A percentile compares a stretch with the other conserved stretches of the same genome.
These are phyloP conservation scores for Hawksworthiomyces lignivorus DNA, from an alignment of 2,329 filamentous ascomycete genomes.

Conservation along the genomic window DNA sequence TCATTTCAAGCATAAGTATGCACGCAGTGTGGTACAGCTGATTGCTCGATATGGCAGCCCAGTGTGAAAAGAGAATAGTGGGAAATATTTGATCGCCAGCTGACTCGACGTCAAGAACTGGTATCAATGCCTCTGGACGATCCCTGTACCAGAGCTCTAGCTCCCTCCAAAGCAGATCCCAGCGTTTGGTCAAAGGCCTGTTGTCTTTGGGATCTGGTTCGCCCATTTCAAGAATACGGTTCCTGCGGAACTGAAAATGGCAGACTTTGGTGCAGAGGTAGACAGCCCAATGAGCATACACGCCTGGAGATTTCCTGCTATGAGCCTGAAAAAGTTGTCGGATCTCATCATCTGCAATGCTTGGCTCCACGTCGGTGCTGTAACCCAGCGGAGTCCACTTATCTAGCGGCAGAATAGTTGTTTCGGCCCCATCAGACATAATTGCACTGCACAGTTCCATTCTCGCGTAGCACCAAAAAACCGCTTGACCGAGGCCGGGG, in stretches of 20 bases:
- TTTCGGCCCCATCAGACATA: slow-evolving; percentile 44
- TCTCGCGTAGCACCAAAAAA: slow-evolving; percentile 52
- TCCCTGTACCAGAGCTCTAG: slow-evolving; percentile 39
- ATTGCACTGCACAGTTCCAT: slow-evolving; percentile 51
- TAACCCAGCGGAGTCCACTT: slow-evolving; percentile 39
- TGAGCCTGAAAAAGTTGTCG: slow-evolving; percentile 22
- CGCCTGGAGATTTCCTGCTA: slow-evolving; percentile 33
- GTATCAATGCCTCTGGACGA: slow-evolving; percentile 38
- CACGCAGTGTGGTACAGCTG: slow-evolving; percentile 50
- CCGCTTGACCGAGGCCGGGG: slow-evolving; percentile 43
- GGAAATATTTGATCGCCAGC: slow-evolving; percentile 33
- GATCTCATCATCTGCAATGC: neutral
- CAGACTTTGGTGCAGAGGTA: slow-evolving; percentile 46
- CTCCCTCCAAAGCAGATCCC: slow-evolving; percentile 40
- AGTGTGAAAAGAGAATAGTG: slow-evolving; percentile 43
- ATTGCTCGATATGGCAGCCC: slow-evolving; percentile 48
- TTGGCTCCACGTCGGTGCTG: slow-evolving; percentile 27
- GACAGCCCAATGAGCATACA: slow-evolving; percentile 52
- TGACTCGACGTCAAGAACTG: slow-evolving; percentile 35
- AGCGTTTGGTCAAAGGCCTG: slow-evolving; percentile 32
- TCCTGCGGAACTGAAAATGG: slow-evolving; percentile 41
- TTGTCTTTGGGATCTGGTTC: slow-evolving; percentile 35
- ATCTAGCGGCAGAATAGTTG: slow-evolving; percentile 39
- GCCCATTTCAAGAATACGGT: slow-evolving; percentile 39
- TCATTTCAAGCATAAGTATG: slow-evolving; percentile 40